Evolutionary conservation across 2,329 filamentous ascomycete genomes (phyloP).

Genomic region (Hypomyces perniciosus): DNA sequence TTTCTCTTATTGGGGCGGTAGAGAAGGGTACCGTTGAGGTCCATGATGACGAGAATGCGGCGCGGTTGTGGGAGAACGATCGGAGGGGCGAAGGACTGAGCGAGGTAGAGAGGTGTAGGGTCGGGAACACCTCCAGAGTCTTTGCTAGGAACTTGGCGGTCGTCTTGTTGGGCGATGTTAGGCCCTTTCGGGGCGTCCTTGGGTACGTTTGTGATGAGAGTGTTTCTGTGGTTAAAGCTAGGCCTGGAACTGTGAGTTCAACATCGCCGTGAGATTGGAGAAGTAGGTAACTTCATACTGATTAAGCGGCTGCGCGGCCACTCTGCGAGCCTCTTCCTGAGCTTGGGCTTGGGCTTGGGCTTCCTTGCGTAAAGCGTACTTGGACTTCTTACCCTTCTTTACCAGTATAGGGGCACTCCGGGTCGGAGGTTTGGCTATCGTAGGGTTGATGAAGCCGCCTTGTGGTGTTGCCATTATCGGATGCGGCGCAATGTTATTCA

Average conservation of each 20-base stretch:
- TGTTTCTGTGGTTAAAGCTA: neutral
- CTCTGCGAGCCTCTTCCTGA: neutral
- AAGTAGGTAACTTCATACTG: neutral
- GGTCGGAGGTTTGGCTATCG: slow-evolving; percentile 33
- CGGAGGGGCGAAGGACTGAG: slow-evolving; percentile 42
- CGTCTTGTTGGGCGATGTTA: slow-evolving; percentile 1
- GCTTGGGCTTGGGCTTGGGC: slow-evolving; percentile 1
- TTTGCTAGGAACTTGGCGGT: slow-evolving; percentile 24
- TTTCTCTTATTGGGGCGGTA: slow-evolving; percentile 53
- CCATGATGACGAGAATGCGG: slow-evolving; percentile 74
- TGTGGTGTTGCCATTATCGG: slow-evolving; percentile 4
- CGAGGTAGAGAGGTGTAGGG: slow-evolving; percentile 56
- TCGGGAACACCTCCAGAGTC: slow-evolving; percentile 54
- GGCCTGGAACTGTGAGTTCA: neutral
- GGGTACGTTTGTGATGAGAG: neutral
- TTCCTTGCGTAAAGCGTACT: slow-evolving; percentile 2
- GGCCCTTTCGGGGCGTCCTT: neutral
- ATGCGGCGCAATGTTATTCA: slow-evolving; percentile 7
- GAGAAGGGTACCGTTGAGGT: slow-evolving; percentile 89
- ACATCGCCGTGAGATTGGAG: neutral
- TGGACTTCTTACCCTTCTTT: neutral
- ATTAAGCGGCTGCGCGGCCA: neutral
- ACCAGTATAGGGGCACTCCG: slow-evolving; percentile 4
- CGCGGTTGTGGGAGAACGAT: slow-evolving; percentile 40
- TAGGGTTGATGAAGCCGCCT: slow-evolving; percentile 1